Percentiles rank a stretch among this genome's conserved stretches.
Evolutionary conservation across 495 filamentous ascomycete genomes (phyloP).

Genomic region (Penicillium samsonianum): DNA sequence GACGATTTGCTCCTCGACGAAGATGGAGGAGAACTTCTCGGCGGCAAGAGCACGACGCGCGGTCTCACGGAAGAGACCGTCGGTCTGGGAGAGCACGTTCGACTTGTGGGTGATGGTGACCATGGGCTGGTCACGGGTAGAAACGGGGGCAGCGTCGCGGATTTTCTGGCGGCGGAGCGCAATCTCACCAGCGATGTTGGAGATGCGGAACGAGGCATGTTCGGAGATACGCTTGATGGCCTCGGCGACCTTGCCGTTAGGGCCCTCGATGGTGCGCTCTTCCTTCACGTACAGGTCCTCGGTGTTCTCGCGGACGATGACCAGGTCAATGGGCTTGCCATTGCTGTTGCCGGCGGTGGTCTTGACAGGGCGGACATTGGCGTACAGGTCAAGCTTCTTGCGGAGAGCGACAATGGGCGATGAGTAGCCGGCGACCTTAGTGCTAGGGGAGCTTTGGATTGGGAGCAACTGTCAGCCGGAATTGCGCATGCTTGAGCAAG

Average conservation of each 20-base stretch:
- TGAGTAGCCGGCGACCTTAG: constrained; percentile 89
- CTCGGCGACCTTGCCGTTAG: constrained; percentile 83
- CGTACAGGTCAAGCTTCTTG: constrained; percentile 92
- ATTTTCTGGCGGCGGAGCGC: constrained; percentile 83
- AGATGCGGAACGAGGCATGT: constrained; percentile 77
- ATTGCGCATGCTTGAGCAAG: not conserved
- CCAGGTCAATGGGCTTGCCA: constrained; percentile 79
- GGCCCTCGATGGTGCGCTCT: constrained; percentile 74
- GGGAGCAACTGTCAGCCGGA: constrained; percentile 7
- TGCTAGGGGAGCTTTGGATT: constrained; percentile 68
- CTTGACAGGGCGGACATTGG: constrained; percentile 97
- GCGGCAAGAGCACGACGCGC: constrained; percentile 68
- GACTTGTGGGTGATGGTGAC: constrained; percentile 99
- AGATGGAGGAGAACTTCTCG: constrained; percentile 59
- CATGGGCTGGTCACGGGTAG: constrained; percentile 66
- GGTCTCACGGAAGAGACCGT: constrained; percentile 89
- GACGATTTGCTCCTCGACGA: constrained; percentile 96
- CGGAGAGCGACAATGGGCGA: constrained; percentile 96
- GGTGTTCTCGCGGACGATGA: constrained; percentile 98
- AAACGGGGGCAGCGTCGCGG: constrained; percentile 51
- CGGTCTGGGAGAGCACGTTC: constrained; percentile 95
- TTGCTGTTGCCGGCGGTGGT: constrained; percentile 58
- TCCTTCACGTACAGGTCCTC: constrained; percentile 99
- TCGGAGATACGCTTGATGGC: constrained; percentile 96
- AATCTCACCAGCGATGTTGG: constrained; percentile 91